phyloP scores from a whole-genome alignment of 768 basidiomycete species.

The Boletus edulis region DNA sequence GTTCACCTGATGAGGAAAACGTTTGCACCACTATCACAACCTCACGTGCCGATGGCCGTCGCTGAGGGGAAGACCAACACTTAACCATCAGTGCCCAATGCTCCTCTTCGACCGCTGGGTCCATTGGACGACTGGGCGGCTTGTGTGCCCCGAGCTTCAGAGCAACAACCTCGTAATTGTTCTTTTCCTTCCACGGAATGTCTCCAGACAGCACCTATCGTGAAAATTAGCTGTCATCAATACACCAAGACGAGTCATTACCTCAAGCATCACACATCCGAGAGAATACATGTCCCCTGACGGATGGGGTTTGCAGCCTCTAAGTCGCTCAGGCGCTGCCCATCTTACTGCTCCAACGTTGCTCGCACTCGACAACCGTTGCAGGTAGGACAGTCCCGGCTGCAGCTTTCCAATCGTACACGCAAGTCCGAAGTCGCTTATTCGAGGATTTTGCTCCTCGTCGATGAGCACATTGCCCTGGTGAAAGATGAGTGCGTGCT shows the following conservation, averaged over 20 bases:
- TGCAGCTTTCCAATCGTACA: not conserved
- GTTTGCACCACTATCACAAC: not conserved
- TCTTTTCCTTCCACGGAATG: conserved; percentile 5
- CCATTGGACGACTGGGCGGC: not conserved
- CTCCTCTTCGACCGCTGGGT: not conserved
- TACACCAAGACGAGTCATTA: not conserved
- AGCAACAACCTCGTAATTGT: not conserved
- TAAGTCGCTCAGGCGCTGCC: conserved; percentile 1
- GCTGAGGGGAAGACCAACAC: not conserved
- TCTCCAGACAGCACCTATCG: conserved; percentile 4
- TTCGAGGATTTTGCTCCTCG: not conserved
- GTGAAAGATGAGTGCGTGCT: not conserved
- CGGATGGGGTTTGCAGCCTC: not conserved
- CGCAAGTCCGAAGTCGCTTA: not conserved
- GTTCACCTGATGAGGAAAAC: not conserved
- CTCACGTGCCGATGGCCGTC: not conserved
- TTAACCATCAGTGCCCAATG: conserved; percentile 2
- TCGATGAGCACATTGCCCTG: not conserved
- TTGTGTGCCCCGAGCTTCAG: not conserved
- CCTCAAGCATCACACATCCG: conserved; percentile 1
- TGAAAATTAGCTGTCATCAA: not conserved
- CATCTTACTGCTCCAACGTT: not conserved
- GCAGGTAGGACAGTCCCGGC: not conserved
- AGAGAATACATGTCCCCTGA: conserved; percentile 2
- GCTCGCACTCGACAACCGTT: not conserved